These are phyloP conservation scores for Gypsophila paniculata DNA, from an alignment of 179 eudicot genomes.

Conservation along the genomic window DNA sequence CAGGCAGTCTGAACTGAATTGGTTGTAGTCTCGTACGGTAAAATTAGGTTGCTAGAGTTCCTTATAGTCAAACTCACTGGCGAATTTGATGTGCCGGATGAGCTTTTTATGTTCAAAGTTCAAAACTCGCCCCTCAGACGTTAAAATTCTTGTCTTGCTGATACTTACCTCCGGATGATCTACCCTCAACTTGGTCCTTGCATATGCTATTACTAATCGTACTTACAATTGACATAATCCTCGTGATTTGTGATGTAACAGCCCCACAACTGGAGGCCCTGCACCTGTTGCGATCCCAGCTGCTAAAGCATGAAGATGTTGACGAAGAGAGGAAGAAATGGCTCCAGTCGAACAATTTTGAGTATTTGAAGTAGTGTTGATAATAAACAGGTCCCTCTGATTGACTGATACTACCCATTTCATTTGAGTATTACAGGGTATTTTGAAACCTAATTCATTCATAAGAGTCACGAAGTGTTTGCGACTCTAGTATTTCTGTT, in stretches of 20 bases:
- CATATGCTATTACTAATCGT: no score
- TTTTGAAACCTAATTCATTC: constrained; percentile 7
- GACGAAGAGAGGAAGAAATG: constrained; percentile 17
- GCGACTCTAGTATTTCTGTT: not conserved
- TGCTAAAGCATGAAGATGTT: constrained; percentile 15
- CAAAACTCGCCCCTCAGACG: no score
- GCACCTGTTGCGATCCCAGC: not conserved
- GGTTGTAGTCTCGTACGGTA: no score
- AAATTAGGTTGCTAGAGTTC: no score
- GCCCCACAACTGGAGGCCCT: constrained; percentile 37
- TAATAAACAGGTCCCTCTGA: constrained; percentile 13
- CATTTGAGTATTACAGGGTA: constrained; percentile 3
- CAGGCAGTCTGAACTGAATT: no score
- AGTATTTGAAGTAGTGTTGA: constrained; percentile 14
- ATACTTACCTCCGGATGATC: no score
- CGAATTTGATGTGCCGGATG: no score
- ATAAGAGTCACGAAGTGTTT: not conserved
- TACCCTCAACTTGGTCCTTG: no score
- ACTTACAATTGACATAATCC: not conserved
- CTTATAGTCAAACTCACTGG: no score
- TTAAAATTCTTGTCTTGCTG: no score
- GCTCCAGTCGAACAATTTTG: constrained; percentile 15
- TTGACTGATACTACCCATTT: constrained; percentile 7
- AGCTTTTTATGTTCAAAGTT: no score
- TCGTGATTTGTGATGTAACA: constrained; percentile 11